These are phyloP conservation scores for Rhodotorula kratochvilovae DNA, from an alignment of 768 basidiomycete genomes.

Conservation along the genomic window DNA sequence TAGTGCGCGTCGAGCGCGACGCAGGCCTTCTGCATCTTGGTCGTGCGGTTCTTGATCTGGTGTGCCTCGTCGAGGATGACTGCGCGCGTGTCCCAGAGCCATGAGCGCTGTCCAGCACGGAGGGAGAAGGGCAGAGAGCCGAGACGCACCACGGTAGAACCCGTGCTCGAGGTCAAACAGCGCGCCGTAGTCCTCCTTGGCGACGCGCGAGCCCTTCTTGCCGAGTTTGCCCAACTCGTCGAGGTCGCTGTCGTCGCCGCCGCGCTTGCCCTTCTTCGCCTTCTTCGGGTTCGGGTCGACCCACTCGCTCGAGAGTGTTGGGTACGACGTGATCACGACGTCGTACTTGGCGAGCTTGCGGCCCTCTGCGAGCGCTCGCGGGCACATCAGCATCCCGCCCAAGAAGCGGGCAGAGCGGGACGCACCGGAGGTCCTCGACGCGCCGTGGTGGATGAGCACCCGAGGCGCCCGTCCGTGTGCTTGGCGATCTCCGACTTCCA, in stretches of 20 bases:
- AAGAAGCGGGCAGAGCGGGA: neutral
- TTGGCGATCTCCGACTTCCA: slow-evolving; percentile 77
- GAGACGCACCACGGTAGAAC: slow-evolving; percentile 69
- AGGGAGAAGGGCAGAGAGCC: neutral
- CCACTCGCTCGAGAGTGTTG: slow-evolving; percentile 75
- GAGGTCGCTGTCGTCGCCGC: slow-evolving; percentile 38
- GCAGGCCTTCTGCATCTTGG: slow-evolving; percentile 61
- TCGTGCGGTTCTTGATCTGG: slow-evolving; percentile 81
- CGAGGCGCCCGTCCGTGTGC: slow-evolving; percentile 57
- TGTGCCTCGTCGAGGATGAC: slow-evolving; percentile 73
- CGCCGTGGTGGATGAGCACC: slow-evolving; percentile 80
- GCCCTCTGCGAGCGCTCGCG: slow-evolving; percentile 36
- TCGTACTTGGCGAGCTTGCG: slow-evolving; percentile 48
- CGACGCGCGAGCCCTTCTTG: slow-evolving; percentile 53
- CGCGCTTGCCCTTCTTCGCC: neutral
- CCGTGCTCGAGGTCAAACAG: slow-evolving; percentile 74
- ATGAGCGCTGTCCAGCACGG: neutral
- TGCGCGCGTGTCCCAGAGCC: neutral
- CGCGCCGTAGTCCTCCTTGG: slow-evolving; percentile 48
- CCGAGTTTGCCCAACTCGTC: slow-evolving; percentile 30
- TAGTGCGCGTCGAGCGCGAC: slow-evolving; percentile 70
- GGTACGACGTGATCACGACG: slow-evolving; percentile 82
- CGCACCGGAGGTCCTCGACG: slow-evolving; percentile 64
- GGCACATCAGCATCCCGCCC: too few relatives aligned
- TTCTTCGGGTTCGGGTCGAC: slow-evolving; percentile 52